A percentile compares a stretch with the other conserved stretches of the same genome.
These are phyloP conservation scores for Cyberlindnera veronae DNA, from an alignment of 805 yeast species.

Conservation along the genomic window DNA sequence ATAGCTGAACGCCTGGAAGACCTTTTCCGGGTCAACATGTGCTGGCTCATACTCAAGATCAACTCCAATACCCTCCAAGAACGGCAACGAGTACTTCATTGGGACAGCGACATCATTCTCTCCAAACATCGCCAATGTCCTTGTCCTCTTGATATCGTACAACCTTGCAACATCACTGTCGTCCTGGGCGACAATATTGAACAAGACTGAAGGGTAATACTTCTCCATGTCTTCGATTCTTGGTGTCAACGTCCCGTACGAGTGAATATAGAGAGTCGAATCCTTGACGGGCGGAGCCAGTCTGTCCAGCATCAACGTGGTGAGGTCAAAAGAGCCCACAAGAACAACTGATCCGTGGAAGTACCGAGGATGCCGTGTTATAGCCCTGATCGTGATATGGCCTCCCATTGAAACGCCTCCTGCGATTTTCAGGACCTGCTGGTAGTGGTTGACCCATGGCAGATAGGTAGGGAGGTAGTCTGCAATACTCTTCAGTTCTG, in stretches of 20 bases:
- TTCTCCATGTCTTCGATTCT: neutral
- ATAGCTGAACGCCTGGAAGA: conserved; percentile 18
- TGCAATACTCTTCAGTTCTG: conserved; percentile 17
- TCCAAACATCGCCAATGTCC: conserved; percentile 24
- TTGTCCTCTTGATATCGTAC: conserved; percentile 9
- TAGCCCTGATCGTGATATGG: conserved; percentile 20
- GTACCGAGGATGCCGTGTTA: conserved; percentile 9
- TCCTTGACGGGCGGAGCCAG: conserved; percentile 1
- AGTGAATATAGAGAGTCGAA: conserved; percentile 5
- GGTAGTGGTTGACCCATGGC: conserved; percentile 7
- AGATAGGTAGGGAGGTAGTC: conserved; percentile 18
- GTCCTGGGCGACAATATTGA: conserved; percentile 11
- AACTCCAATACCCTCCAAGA: conserved; percentile 9
- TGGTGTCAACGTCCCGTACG: conserved; percentile 5
- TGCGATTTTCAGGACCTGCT: conserved; percentile 5
- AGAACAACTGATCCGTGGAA: conserved; percentile 22
- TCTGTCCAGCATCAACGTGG: conserved; percentile 19
- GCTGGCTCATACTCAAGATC: neutral
- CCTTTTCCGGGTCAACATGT: neutral
- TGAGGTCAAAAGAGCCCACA: conserved; percentile 23
- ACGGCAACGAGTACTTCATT: conserved; percentile 11
- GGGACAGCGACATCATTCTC: conserved; percentile 16
- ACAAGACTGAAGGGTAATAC: conserved; percentile 11
- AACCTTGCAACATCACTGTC: conserved; percentile 14
- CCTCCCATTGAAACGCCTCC: conserved; percentile 28